These are phyloP conservation scores for Termitomyces sp. DNA, from an alignment of 768 basidiomycete genomes.

Conservation along the genomic window DNA sequence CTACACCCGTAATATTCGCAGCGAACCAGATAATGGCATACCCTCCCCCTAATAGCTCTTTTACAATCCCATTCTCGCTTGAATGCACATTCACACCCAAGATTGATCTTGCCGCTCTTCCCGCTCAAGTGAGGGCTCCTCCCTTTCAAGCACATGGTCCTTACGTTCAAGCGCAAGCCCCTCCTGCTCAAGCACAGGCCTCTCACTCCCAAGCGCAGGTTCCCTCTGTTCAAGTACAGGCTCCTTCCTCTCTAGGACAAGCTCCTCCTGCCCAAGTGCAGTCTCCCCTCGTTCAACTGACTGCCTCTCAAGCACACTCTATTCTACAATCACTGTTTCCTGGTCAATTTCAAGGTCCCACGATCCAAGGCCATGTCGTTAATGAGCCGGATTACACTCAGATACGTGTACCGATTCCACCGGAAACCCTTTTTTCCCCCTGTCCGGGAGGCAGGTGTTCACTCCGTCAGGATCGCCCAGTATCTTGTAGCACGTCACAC, in stretches of 20 bases:
- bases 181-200: background rate
- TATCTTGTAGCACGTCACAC: too few species aligned
- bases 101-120: too few species aligned
- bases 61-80: too few species aligned
- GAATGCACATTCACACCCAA: too few species aligned
- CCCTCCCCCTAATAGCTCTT: too few species aligned
- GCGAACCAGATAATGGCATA: too few species aligned
- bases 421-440: background rate
- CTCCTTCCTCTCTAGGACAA: background rate
- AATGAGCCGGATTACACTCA: background rate
- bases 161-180: too few species aligned
- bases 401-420: too few species aligned
- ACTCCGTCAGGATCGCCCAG: too few species aligned
- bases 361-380: background rate
- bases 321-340: background rate
- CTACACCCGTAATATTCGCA: too few species aligned
- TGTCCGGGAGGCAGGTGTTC: too few species aligned
- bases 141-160: background rate
- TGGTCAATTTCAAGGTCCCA: background rate
- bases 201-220: background rate
- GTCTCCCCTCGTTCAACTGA: background rate
- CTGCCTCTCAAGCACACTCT: background rate
- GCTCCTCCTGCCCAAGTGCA: background rate
- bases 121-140: too few species aligned
- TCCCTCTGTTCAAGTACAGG: background rate